Base-by-base conservation (phyloP, 1,284 basidiomycete genomes). In the Cryptococcus sp. region DNA sequence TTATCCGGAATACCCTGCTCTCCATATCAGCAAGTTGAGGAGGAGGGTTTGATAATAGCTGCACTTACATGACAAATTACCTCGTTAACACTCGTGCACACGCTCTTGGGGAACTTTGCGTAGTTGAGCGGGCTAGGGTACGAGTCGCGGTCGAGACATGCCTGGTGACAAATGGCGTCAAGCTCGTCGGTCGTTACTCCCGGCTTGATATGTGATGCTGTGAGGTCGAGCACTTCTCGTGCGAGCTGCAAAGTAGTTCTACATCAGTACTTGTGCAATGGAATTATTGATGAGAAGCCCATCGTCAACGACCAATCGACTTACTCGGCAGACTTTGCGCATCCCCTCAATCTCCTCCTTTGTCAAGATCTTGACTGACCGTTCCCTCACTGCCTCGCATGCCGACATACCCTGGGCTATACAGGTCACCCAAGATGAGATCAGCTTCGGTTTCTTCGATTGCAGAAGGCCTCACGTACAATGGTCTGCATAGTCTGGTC, bases 81-180 rank as follows among this genome's bases (percentile, higher is more conserved):
- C 78, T 99, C 96, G 79, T 99, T 99, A 45, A 99, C 82, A 84
- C 89, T 72, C 80, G 90, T 95, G 88, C 96, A 99, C 49, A 97
- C 86, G 47, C 92, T 96, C 82, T 98, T 97, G 25, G 95, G 95
- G 77, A 89, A 99, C 52, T 85, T 83, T 63, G 89, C 86, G 80
- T 99, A 99, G 74, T 93, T 93, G 55, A 99, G 82, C 40, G 96
- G 91, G 39, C 90, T 93, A 3, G 96, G 96, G 79, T 99, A 99
- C 47, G 91, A 87, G 69, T 92, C 87, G 54, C 94, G 84, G 80
- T 95, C 90, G 67, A 99, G 88, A 64, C 85, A 90, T 19, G 90
- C 96, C 64, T 91, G 85, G 79, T 99, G 95, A n/a, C 96, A 93
- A 66, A 98, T 88, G 66, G 87, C 87, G 79, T 99, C 96, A 54